Evolutionary conservation across 371 early-diverging fungal genomes (phyloP), one percentile per base, ranked within the genome.

Genomic region (Actinomortierella ambigua): DNA sequence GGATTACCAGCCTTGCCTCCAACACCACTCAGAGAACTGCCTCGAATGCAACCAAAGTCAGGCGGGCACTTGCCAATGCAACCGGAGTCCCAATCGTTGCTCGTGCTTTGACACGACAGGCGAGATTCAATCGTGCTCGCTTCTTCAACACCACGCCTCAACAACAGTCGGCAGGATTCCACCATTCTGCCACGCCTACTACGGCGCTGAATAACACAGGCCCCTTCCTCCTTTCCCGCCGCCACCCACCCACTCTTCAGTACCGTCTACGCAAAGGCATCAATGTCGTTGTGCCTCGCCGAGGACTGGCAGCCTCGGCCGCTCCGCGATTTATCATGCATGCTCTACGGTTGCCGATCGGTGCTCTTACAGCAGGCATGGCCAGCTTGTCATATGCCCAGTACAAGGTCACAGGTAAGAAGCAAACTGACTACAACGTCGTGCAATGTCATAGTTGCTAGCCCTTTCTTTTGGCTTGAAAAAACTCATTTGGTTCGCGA

Each of bases 351-450:
- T 43, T 86, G 28, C 85, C 87, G 20, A 65, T 84, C 43, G 90
- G 87, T 13, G 83, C 81, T 6, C 85, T 86, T 7, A 82, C 82
- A 2, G 79, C 85, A 8, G 78, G 83, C 20, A 48, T 73, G 50
- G 75, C 75, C 1, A 51, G 63, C 20, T 63, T 73, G 27, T 67
- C 75, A 1, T 87, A 86, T 59, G 79, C 82, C 2, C 77, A 84
- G 51, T 85, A 85, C 66, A 80, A 81, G 64, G 61, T 87, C 34
- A 71, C 82, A 68, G 85, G 85, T 83, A 66, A 57, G 64, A 49
- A n/a, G 11, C 4, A 34, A 34, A 34, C 4, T 11, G 34, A 34
- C 34, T 34, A 34, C 11, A 34, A 34, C 11, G 4, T 34, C 11
- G 34, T 14, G 48, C 50, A 50, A 46, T 8, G 14, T 63, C 18